Percentiles rank a stretch among this genome's conserved stretches.
phyloP scores from a whole-genome alignment of 148 eudicot species.

The Persicaria tinctoria region DNA sequence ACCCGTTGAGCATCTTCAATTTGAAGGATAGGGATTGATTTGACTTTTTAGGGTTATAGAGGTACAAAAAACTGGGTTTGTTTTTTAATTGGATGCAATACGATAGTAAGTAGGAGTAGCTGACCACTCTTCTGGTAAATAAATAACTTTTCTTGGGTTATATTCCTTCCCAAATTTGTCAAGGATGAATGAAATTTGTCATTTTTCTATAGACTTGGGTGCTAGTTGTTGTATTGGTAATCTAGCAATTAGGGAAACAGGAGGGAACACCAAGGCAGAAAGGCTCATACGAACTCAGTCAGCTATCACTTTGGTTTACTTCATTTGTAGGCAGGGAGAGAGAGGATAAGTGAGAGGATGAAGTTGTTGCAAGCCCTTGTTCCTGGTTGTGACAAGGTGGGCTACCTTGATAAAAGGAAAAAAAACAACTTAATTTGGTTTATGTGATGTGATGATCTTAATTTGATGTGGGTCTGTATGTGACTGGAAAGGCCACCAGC shows the following conservation, averaged over 20 bases:
- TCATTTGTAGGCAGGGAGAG: slow-evolving; percentile 56
- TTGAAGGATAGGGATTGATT: not conserved
- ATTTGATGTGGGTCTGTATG: slow-evolving; percentile 27
- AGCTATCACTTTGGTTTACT: too few species aligned
- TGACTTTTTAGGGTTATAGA: not conserved
- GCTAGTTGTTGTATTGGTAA: too few species aligned
- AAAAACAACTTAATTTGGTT: too few species aligned
- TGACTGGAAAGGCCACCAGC: slow-evolving; percentile 91
- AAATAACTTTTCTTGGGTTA: not conserved
- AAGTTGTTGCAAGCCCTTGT: slow-evolving; percentile 64
- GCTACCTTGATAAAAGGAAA: too few species aligned
- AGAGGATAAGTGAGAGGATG: slow-evolving; percentile 87
- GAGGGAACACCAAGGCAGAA: too few species aligned
- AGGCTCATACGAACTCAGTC: too few species aligned
- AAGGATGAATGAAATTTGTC: not conserved
- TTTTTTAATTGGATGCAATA: not conserved
- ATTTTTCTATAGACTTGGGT: not conserved
- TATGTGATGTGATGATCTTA: too few species aligned
- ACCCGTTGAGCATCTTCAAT: not conserved
- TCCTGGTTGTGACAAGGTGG: slow-evolving; percentile 80
- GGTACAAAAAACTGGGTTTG: not conserved
- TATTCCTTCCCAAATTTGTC: not conserved
- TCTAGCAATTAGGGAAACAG: too few species aligned
- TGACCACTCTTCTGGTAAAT: not conserved
- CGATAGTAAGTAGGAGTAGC: not conserved